Evolutionary conservation across 345 rosid genomes (phyloP).

Genomic region (Stellera chamaejasme): DNA sequence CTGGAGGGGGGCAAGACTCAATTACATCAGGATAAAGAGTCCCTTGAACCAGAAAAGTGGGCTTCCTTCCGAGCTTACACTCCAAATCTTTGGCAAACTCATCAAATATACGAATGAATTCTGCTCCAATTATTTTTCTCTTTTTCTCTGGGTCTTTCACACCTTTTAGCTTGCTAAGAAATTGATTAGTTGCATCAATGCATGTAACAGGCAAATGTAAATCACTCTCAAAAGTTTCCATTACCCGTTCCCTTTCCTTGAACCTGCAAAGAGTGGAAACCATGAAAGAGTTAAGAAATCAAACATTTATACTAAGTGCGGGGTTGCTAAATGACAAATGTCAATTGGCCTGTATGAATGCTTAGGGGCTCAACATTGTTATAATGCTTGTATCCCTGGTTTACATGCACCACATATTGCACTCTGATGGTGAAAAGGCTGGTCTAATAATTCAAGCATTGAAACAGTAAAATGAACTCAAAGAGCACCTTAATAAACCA

Average conservation of each 20-base stretch:
- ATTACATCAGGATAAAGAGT: conserved; percentile 94
- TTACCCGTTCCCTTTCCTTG: conserved; percentile 90
- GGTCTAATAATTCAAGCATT: neutral
- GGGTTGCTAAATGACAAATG: neutral
- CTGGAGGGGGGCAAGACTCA: conserved; percentile 99
- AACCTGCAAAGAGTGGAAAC: conserved; percentile 36
- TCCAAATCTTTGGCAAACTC: conserved; percentile 71
- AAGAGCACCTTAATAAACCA: conserved; percentile 69
- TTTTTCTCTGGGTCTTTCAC: conserved; percentile 88
- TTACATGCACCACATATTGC: neutral
- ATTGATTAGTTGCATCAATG: conserved; percentile 68
- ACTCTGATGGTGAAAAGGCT: neutral
- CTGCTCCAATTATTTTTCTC: conserved; percentile 90
- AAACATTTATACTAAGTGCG: neutral
- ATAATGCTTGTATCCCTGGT: neutral
- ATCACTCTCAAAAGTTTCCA: conserved; percentile 82
- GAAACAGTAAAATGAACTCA: neutral
- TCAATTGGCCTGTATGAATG: neutral
- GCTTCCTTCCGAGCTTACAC: conserved; percentile 67
- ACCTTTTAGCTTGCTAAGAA: conserved; percentile 81
- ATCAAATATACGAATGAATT: conserved; percentile 79
- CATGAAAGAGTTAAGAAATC: neutral
- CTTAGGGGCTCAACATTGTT: no score
- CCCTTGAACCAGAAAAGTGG: conserved; percentile 87
- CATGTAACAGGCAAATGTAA: conserved; percentile 86